Conservation (phyloP, 257 asterid genomes). For the Solanum chmielewskii region DNA sequence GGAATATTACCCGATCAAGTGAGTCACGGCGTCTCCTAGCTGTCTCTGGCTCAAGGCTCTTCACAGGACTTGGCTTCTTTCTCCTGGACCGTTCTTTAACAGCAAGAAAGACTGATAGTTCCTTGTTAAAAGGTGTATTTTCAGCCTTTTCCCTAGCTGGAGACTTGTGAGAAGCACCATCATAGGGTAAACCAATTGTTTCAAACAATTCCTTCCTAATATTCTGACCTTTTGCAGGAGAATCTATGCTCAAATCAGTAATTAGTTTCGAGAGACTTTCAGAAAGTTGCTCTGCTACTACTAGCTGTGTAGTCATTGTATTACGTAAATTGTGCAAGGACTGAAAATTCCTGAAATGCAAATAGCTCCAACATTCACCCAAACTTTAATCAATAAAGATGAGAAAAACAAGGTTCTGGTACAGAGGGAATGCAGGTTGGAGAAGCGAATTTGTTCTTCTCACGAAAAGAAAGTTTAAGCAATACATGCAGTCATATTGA, state of each 20-base stretch:
- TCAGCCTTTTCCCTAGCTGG: conserved; percentile 34
- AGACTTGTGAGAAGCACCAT: conserved; percentile 29
- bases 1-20: conserved; percentile 50
- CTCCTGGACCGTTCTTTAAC: conserved; percentile 35
- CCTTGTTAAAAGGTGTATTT: conserved; percentile 35
- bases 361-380: neutral
- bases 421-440: neutral
- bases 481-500: neutral
- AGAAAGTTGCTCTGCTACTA: conserved; percentile 84
- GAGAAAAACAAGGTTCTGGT: neutral
- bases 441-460: neutral
- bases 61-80: conserved; percentile 29
- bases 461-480: neutral
- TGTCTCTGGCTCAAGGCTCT: conserved; percentile 65
- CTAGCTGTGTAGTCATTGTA: conserved; percentile 65
- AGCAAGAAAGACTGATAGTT: conserved; percentile 29
- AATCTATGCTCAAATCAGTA: conserved; percentile 55
- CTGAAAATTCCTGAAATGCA: conserved; percentile 56
- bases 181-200: conserved; percentile 69
- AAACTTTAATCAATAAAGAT: neutral
- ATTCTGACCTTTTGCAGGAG: conserved; percentile 39
- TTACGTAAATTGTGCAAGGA: conserved; percentile 55
- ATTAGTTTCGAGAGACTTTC: conserved; percentile 74
- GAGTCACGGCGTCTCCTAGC: conserved; percentile 78
- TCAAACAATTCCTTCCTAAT: conserved; percentile 71